phyloP scores from a whole-genome alignment of 306 rosid species.

The Prunus davidiana region DNA sequence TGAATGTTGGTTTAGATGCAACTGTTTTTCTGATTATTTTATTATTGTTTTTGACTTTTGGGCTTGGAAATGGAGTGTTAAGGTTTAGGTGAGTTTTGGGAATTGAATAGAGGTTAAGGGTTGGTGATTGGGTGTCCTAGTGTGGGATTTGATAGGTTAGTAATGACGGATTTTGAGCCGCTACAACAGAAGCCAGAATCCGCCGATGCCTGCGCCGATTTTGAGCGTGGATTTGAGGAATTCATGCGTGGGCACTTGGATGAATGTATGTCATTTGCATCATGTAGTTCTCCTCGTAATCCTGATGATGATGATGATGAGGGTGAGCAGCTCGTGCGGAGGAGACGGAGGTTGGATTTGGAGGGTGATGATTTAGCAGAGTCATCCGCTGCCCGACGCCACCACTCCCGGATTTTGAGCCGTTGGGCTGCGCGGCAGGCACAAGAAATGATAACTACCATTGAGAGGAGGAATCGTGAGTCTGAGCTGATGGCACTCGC shows the following conservation, averaged over 20 bases:
- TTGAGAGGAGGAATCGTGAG: conserved; percentile 95
- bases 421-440: conserved; percentile 99
- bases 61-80: conserved; percentile 35
- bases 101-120: conserved; percentile 26
- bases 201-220: conserved; percentile 67
- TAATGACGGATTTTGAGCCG: conserved; percentile 83
- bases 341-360: conserved; percentile 91
- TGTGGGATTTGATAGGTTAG: conserved; percentile 31
- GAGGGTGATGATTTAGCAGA: conserved; percentile 94
- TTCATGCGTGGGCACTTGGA: conserved; percentile 96
- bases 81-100: conserved; percentile 21
- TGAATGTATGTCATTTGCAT: conserved; percentile 92
- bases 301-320: conserved; percentile 84
- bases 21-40: conserved; percentile 7
- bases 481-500: conserved; percentile 98
- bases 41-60: not conserved
- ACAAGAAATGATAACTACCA: conserved; percentile 98
- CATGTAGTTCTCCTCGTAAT: conserved; percentile 79
- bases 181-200: conserved; percentile 95
- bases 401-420: conserved; percentile 87
- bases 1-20: conserved; percentile 43
- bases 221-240: conserved; percentile 85
- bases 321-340: conserved; percentile 84
- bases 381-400: conserved; percentile 81
- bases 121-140: conserved; percentile 35